Evolutionary conservation across 192 early-diverging fungal genomes (phyloP).

Genomic region (Podila epigama): DNA sequence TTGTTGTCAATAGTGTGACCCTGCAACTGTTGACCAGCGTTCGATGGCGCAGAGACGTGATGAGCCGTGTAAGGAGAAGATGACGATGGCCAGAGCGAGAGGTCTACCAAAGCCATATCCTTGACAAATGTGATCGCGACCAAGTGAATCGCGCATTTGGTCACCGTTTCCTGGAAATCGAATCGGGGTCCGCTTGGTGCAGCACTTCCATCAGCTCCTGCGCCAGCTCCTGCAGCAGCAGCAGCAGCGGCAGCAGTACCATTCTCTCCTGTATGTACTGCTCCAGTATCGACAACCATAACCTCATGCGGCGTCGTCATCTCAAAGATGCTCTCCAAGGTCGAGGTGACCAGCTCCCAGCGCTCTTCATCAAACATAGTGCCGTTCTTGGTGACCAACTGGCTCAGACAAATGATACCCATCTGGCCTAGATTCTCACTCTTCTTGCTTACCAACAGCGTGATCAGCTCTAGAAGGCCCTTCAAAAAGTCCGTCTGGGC

Average conservation of each 20-base stretch:
- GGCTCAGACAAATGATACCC: conserved; percentile 89
- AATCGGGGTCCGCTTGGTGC: conserved; percentile 36
- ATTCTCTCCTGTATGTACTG: not conserved
- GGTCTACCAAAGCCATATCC: conserved; percentile 70
- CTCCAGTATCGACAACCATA: conserved; percentile 58
- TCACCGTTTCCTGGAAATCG: conserved; percentile 87
- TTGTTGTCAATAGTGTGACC: not conserved
- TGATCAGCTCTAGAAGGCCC: conserved; percentile 75
- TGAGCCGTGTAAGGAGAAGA: conserved; percentile 63
- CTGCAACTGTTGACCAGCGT: not conserved
- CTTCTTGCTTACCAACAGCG: conserved; percentile 58
- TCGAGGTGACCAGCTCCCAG: conserved; percentile 79
- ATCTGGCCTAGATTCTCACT: conserved; percentile 90
- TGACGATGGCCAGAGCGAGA: conserved; percentile 63
- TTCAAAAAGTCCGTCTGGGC: conserved; percentile 81
- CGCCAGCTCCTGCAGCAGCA: conserved; percentile 1
- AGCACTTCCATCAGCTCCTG: not conserved
- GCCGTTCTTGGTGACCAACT: conserved; percentile 83
- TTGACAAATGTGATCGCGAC: conserved; percentile 89
- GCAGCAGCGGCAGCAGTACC: not conserved
- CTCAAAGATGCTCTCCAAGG: conserved; percentile 79
- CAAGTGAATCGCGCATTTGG: conserved; percentile 90
- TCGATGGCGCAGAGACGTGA: conserved; percentile 41
- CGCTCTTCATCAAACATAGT: conserved; percentile 72
- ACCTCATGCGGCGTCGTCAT: conserved; percentile 84